Evolutionary conservation across 2,329 filamentous ascomycete genomes (phyloP), one percentile per base, ranked within the genome.

Genomic region (Apiospora rasikravindrae): DNA sequence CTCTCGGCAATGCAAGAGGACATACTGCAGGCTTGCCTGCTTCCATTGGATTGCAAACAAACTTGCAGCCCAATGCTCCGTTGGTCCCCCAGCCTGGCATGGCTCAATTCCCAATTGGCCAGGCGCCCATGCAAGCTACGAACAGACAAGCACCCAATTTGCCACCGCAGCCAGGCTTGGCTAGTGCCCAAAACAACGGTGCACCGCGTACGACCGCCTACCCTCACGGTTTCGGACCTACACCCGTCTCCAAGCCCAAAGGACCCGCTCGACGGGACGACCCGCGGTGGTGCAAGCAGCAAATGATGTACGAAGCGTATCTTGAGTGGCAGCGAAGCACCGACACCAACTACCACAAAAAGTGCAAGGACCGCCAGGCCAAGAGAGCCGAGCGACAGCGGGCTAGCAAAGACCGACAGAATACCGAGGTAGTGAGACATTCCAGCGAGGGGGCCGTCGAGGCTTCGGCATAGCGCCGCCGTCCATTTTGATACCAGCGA

Each of bases 231-330:
- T 78, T 79, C 68, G 79, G 79, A 8, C 80, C 80, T 3, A 81
- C 80, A 75, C 79, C 80, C 1, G 79, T 81, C 0, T 74, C 73
- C 19, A 81, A 81, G 71, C 80, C 80, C 1, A 76, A 75, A 51
- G 75, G 75, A 8, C 76, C 77, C 2, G 73, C 74, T 61, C 72
- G 73, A 11, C 75, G 75, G 2, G 74, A 74, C n/a, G 78, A 80
- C 57, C 71, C 71, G 7, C 26, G 24, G 2, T 76, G 74, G 53
- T 67, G 73, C 2, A 71, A 70, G 66, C 72, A 77, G 14, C 80
- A 81, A 51, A 75, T 77, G 66, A 69, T 74, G 44, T 81, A 80
- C 71, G 80, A 81, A 71, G 75, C 75, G 26, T 81, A 79, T 40
- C 77, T 81, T 10, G 79, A 81, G 71, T 70, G 73, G 26, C 76